phyloP scores from a whole-genome alignment of 345 rosid genomes.

The Gossypium bickii region DNA sequence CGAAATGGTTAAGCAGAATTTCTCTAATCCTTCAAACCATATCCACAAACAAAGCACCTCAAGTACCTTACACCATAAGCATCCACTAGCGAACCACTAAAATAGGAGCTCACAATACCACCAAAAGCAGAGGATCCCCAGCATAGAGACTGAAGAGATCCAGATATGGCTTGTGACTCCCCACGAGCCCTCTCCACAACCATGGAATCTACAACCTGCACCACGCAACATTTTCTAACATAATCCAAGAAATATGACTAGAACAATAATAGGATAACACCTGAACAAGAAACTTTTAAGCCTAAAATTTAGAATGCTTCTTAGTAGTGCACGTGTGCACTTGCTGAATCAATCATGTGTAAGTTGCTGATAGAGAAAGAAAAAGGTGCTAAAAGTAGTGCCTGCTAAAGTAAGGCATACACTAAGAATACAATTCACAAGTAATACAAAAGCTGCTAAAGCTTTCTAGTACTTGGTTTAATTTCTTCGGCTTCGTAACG shows the following conservation, averaged over 20 bases:
- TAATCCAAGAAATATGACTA: slow-evolving; percentile 10
- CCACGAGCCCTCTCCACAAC: slow-evolving; percentile 98
- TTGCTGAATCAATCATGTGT: neutral
- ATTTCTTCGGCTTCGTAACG: neutral
- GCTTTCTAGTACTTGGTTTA: neutral
- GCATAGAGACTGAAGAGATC: slow-evolving; percentile 89
- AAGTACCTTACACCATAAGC: slow-evolving; percentile 82
- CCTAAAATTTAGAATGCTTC: neutral
- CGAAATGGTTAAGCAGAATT: slow-evolving; percentile 2
- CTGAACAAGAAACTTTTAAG: neutral
- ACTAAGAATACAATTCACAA: neutral
- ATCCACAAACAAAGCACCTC: slow-evolving; percentile 8
- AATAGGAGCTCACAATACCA: slow-evolving; percentile 92
- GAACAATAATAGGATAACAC: neutral
- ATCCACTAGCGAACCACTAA: slow-evolving; percentile 90
- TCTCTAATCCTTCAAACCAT: slow-evolving; percentile 7
- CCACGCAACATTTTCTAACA: slow-evolving; percentile 20
- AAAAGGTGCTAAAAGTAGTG: neutral
- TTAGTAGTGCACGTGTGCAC: neutral
- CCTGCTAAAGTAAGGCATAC: neutral
- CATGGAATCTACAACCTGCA: slow-evolving; percentile 97
- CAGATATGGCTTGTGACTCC: slow-evolving; percentile 88
- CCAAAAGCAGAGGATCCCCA: slow-evolving; percentile 99
- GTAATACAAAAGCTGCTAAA: neutral
- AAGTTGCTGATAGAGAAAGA: neutral